phyloP scores from a whole-genome alignment of 768 basidiomycete genomes.

The Brasilioporus rufonigricans region DNA sequence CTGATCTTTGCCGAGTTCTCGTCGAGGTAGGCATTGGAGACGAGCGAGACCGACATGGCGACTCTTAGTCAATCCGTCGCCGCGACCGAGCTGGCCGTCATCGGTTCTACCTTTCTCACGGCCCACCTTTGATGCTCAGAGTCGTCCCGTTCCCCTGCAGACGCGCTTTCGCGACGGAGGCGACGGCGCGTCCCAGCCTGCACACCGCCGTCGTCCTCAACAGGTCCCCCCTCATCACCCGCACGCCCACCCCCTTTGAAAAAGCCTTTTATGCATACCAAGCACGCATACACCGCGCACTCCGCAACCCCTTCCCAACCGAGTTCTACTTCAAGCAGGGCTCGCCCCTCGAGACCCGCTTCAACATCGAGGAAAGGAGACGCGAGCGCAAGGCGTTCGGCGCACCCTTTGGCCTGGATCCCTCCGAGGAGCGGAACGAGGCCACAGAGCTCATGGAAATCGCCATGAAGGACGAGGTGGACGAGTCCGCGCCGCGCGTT shows the following conservation, averaged over 20 bases:
- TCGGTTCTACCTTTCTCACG: constrained; percentile 34
- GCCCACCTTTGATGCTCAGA: not conserved
- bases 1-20: constrained; percentile 86
- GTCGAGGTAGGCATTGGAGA: constrained; percentile 82
- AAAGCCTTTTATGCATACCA: constrained; percentile 82
- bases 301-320: constrained; percentile 84
- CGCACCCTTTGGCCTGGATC: constrained; percentile 47
- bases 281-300: constrained; percentile 73
- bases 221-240: constrained; percentile 73
- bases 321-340: constrained; percentile 96
- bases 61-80: not conserved
- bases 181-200: constrained; percentile 36
- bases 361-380: constrained; percentile 69
- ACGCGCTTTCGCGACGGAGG: constrained; percentile 48
- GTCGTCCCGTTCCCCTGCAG: constrained; percentile 5
- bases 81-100: too few relatives aligned
- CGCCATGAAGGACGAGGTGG: constrained; percentile 58
- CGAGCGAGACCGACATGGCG: constrained; percentile 70
- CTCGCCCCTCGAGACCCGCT: constrained; percentile 78
- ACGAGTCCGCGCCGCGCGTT: constrained; percentile 58
- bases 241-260: constrained; percentile 72
- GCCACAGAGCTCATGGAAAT: constrained; percentile 56
- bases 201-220: constrained; percentile 72
- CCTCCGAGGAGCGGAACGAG: constrained; percentile 40
- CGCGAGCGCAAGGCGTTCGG: constrained; percentile 79